A percentile compares a stretch with the other conserved stretches of the same genome.
These are phyloP conservation scores for Trichophyton mentagrophytes DNA, from an alignment of 2,329 filamentous ascomycete genomes.

Conservation along the genomic window DNA sequence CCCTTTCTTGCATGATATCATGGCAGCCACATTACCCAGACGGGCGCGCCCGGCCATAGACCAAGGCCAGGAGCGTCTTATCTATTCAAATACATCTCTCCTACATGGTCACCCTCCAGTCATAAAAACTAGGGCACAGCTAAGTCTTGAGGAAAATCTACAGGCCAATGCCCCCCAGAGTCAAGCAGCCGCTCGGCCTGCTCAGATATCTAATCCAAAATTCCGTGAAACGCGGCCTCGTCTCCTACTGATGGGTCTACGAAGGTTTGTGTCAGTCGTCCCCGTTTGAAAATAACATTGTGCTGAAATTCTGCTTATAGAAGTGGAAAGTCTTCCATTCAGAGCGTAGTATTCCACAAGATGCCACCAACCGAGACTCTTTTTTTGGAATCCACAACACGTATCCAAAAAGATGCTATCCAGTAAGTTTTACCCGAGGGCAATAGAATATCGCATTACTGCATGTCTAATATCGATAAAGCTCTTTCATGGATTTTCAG, in stretches of 20 bases:
- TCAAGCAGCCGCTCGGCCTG: constrained; percentile 18
- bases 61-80: constrained; percentile 12
- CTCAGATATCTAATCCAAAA: constrained; percentile 27
- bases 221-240: constrained; percentile 59
- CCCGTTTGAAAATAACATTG: not conserved
- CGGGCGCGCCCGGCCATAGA: constrained; percentile 8
- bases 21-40: constrained; percentile 4
- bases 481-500: constrained; percentile 98
- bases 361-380: constrained; percentile 89
- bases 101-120: constrained; percentile 15
- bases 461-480: constrained; percentile 26
- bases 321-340: constrained; percentile 96
- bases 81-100: constrained; percentile 12
- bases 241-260: constrained; percentile 85
- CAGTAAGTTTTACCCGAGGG: constrained; percentile 49
- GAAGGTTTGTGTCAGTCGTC: constrained; percentile 50
- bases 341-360: constrained; percentile 98
- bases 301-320: constrained; percentile 36
- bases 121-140: constrained; percentile 22
- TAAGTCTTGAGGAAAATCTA: constrained; percentile 24
- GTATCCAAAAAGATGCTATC: constrained; percentile 89
- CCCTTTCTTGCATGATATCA: not conserved
- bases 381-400: constrained; percentile 86
- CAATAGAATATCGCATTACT: not conserved
- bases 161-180: constrained; percentile 19